Evolutionary conservation across 1,284 basidiomycete genomes (phyloP), one percentile per base, ranked within the genome.

Genomic region (Golubevia pallescens): DNA sequence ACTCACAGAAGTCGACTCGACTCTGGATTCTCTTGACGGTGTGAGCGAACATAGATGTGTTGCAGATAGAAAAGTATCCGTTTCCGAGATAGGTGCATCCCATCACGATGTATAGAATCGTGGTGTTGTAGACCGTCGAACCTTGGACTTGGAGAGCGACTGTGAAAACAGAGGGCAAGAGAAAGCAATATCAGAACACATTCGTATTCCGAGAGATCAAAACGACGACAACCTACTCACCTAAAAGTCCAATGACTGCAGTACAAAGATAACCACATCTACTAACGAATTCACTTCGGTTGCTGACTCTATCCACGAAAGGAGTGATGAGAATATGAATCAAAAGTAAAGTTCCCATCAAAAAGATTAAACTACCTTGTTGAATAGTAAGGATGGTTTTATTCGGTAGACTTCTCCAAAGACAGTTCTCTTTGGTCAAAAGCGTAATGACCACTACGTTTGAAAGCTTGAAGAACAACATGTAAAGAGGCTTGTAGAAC

Each of bases 241-340:
- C 61, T 34, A 88, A 87, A 51, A 93, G 88, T 23, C 91, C 90
- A 62, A 91, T 88, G 32, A 88, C 85, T 51, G 91, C 88, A 7
- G 91, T 92, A 23, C 88, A 75, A 51, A 93, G 88, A 80, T 92
- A 93, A 81, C 91, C 92, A 55, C 91, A 84, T 63, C 91, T 86
- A 59, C 91, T 92, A 7, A 89, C 88, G 90, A 91, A 91, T 88
- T 93, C 92, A 78, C 90, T 91, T 1, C 91, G 90, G 80, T 93
- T 93, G 84, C 89, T 90, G 65, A 92, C 89, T 32, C 90, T 90
- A 78, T 93, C 90, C 67, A 91, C 81, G 80, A 92, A 93, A 0
- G 92, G 92, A 1, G 88, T 88, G 62, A 90, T 87, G 56, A 89
- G 73, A 70, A 90, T 90, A 74, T 93, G 91, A 3, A 89, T 73